Evolutionary conservation across 352 stramenopile species (phyloP), one percentile per base, ranked within the genome.

Genomic region (Phytophthora lateralis): DNA sequence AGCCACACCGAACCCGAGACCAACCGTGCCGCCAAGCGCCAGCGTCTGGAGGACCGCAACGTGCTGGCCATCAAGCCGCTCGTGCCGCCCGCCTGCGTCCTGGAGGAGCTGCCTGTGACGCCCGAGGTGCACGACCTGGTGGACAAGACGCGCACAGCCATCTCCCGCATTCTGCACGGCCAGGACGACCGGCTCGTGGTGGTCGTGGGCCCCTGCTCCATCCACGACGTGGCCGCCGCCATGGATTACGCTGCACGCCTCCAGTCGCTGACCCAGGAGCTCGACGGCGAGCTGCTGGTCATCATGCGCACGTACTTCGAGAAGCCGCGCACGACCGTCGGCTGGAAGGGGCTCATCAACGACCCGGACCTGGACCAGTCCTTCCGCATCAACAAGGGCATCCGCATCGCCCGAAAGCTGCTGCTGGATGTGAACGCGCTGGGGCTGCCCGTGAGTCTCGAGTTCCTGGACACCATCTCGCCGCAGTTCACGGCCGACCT

Each of bases 261-360:
- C 8, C 83, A 88, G 59, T 20, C 50, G 15, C 51, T 95, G 14
- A 73, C 76, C 8, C 65, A 80, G 12, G 77, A 91, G 55, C 66
- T 90, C 3, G 60, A 73, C 24, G 72, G 78, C 11, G 83, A 95
- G 51, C 62, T 95, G 41, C 62, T 93, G 42, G 75, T 95, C 48
- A 86, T 93, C 64, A 95, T 95, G 85, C 82, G 85, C 69, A 90
- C 85, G 27, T 95, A 95, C 77, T 95, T 95, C 60, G 85, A 95
- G 60, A 95, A 95, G 66, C 85, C 85, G 21, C 83, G 85, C 54
- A 95, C 85, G n/a, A 95, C 85, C 0, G 73, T 95, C 29, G 85
- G 85, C 21, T 95, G 85, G 85, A 95, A 95, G 60, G 85, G 85
- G 3, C 67, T 95, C 27, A 95, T 95, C 62, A 95, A 95, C 63